Conservation (phyloP, 495 filamentous ascomycete species). For the Aspergillus avenaceus region DNA sequence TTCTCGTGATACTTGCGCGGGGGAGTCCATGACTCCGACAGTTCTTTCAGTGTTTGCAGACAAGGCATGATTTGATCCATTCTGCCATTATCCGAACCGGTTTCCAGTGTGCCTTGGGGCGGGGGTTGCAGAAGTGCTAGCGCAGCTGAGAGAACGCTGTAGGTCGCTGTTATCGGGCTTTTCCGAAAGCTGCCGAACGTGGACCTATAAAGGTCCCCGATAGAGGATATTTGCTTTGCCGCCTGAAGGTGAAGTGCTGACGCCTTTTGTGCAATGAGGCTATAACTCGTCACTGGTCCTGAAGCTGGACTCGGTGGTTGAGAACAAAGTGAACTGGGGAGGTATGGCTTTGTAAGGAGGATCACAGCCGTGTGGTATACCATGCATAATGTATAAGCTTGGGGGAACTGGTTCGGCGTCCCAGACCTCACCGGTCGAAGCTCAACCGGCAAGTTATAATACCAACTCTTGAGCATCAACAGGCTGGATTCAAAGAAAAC, state of each 20-base stretch:
- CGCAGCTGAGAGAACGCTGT: neutral
- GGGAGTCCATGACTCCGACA: too few relatives aligned
- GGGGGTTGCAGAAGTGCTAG: neutral
- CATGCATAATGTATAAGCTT: constrained; percentile 26
- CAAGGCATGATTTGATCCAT: too few relatives aligned
- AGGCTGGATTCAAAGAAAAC: constrained; percentile 24
- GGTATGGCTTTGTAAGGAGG: constrained; percentile 21
- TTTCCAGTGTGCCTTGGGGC: neutral
- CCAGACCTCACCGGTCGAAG: constrained; percentile 14
- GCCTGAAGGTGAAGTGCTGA: neutral
- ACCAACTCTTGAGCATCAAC: constrained; percentile 26
- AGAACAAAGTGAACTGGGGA: neutral
- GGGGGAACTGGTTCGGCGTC: constrained; percentile 17
- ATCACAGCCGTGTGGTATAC: constrained; percentile 25
- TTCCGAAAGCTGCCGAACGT: neutral
- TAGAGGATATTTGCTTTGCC: neutral
- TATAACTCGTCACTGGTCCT: too few relatives aligned
- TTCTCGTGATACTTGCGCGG: too few relatives aligned
- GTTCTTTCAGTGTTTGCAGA: too few relatives aligned
- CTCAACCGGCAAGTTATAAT: constrained; percentile 22
- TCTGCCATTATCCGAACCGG: too few relatives aligned
- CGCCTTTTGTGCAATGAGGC: neutral
- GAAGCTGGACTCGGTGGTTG: neutral
- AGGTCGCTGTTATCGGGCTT: neutral
- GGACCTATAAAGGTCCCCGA: neutral